These are phyloP conservation scores for Yarrowia divulgata DNA, from an alignment of 805 yeast genomes.

Conservation along the genomic window DNA sequence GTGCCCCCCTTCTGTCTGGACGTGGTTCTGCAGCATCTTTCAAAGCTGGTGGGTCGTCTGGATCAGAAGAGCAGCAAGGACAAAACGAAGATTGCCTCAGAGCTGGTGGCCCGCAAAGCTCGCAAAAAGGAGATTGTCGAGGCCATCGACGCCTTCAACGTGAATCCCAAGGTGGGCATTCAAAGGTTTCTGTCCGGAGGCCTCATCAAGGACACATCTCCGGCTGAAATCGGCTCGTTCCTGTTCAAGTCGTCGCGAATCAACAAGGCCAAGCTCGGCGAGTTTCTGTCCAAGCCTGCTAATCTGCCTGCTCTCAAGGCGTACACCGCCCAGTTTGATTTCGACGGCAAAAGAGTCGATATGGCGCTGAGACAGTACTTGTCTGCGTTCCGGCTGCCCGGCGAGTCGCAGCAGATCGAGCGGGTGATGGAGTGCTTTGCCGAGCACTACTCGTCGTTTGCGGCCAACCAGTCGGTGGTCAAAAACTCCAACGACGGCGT, in stretches of 20 bases:
- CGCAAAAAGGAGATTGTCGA: constrained; percentile 75
- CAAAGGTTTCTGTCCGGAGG: constrained; percentile 67
- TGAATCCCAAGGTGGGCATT: constrained; percentile 79
- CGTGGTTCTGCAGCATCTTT: constrained; percentile 75
- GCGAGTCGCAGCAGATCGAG: constrained; percentile 97
- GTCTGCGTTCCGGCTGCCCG: constrained; percentile 88
- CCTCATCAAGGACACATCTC: constrained; percentile 60
- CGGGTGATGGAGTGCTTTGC: constrained; percentile 88
- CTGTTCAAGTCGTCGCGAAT: constrained; percentile 80
- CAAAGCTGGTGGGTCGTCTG: constrained; percentile 64
- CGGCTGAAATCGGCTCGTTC: constrained; percentile 73
- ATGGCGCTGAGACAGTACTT: constrained; percentile 87
- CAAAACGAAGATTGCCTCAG: constrained; percentile 39
- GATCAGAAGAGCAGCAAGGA: constrained; percentile 47
- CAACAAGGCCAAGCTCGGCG: constrained; percentile 89
- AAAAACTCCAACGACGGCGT: constrained; percentile 70
- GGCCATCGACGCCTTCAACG: constrained; percentile 78
- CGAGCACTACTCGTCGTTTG: constrained; percentile 66
- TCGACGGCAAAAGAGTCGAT: constrained; percentile 81
- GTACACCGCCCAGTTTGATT: constrained; percentile 77
- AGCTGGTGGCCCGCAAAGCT: constrained; percentile 42
- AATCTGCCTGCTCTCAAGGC: constrained; percentile 65
- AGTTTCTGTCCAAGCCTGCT: constrained; percentile 77
- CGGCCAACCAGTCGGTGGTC: constrained; percentile 21
- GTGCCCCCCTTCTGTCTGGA: constrained; percentile 95